Conservation (phyloP, 2,329 filamentous ascomycete genomes). For the Aspergillus udagawae region DNA sequence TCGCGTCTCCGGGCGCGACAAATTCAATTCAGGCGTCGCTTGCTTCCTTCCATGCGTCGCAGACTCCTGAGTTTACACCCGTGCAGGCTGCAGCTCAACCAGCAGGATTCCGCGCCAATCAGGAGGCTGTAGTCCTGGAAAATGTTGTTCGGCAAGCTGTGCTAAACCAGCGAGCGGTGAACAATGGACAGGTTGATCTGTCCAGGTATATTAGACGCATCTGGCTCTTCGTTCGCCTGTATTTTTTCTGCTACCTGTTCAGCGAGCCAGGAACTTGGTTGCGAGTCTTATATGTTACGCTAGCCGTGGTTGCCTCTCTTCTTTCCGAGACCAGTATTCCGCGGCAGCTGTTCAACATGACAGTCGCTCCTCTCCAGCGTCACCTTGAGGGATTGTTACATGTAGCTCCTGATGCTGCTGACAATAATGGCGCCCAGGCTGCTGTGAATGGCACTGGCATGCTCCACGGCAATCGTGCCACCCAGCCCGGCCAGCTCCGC, state of each 20-base stretch:
- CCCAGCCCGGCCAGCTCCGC: slow-evolving; percentile 14
- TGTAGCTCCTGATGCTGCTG: slow-evolving; percentile 18
- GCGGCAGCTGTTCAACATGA: slow-evolving; percentile 26
- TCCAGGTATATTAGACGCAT: slow-evolving; percentile 42
- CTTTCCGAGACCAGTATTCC: slow-evolving; percentile 41
- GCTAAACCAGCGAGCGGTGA: slow-evolving; percentile 23
- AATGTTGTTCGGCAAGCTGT: slow-evolving; percentile 32
- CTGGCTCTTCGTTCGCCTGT: slow-evolving; percentile 57
- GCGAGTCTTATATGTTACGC: slow-evolving; percentile 37
- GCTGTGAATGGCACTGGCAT: slow-evolving; percentile 5
- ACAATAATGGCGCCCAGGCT: neutral
- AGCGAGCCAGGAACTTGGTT: slow-evolving; percentile 47
- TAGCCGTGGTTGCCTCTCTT: slow-evolving; percentile 36
- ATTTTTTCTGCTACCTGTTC: slow-evolving; percentile 58
- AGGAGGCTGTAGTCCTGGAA: slow-evolving; percentile 21
- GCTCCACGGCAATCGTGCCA: slow-evolving; percentile 1
- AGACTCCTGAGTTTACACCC: slow-evolving; percentile 3
- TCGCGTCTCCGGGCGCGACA: slow-evolving; percentile 37
- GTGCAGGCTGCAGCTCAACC: slow-evolving; percentile 1
- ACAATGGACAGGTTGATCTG: slow-evolving; percentile 32
- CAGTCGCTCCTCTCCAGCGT: slow-evolving; percentile 39
- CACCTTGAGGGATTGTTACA: slow-evolving; percentile 44
- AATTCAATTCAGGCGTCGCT: slow-evolving; percentile 15
- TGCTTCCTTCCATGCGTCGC: slow-evolving; percentile 10
- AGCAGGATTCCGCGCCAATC: slow-evolving; percentile 9